A percentile compares a stretch with the other conserved stretches of the same genome.
Conservation (phyloP, 2,329 filamentous ascomycete species). For the Diaporthe caulivora region DNA sequence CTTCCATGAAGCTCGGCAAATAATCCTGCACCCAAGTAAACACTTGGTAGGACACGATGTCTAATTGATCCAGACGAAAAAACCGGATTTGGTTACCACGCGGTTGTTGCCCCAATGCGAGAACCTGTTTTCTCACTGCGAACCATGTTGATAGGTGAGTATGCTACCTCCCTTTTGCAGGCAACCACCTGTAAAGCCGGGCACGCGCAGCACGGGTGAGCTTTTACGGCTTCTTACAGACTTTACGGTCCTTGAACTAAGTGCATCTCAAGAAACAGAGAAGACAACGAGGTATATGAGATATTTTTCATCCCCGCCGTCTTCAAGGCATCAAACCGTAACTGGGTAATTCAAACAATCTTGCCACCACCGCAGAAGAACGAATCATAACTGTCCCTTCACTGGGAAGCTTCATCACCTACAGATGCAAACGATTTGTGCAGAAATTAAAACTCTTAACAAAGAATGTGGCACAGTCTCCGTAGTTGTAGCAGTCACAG, state of each 20-base stretch:
- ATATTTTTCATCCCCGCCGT: not conserved
- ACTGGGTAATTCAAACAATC: not conserved
- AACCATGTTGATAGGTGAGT: not conserved
- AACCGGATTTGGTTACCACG: no score
- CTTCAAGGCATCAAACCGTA: not conserved
- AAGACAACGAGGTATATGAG: not conserved
- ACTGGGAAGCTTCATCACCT: not conserved
- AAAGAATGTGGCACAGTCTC: no score
- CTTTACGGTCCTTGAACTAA: not conserved
- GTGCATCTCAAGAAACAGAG: not conserved
- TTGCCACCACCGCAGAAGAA: not conserved
- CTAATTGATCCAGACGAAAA: not conserved
- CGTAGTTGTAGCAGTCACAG: no score
- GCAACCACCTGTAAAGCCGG: not conserved
- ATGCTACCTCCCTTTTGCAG: not conserved
- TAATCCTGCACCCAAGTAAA: no score
- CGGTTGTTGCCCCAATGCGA: no score
- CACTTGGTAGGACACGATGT: not conserved
- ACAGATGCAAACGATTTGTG: not conserved
- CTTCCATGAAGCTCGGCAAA: not conserved
- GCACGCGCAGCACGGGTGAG: not conserved
- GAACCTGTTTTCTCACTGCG: not conserved
- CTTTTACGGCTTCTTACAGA: not conserved
- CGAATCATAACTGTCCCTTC: not conserved
- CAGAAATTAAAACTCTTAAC: no score